Evolutionary conservation across 192 early-diverging fungal species (phyloP), one percentile per base, ranked within the genome.

Genomic region (Rhizophlyctis rosea): DNA sequence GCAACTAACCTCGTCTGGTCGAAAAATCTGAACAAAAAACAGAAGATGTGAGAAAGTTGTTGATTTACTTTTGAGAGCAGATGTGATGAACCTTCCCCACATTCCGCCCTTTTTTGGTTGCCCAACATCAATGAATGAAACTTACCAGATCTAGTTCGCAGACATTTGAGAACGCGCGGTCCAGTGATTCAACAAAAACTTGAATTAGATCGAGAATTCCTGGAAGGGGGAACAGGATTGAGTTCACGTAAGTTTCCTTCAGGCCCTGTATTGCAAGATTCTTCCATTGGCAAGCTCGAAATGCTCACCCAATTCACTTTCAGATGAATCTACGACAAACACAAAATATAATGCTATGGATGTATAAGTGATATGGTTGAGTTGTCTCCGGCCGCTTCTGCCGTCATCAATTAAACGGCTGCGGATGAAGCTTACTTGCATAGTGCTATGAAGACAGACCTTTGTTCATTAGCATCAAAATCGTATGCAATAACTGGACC

Each of bases 161-260:
- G 2, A 99, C 96, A 55, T 99, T 98, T 33, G 75, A 66, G 77
- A 99, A 98, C 16, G 85, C 86, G 32, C 87, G 71, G 66, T 99
- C 96, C 49, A 99, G 76, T 25, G 92, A 83, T 70, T 99, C 96
- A 0, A 99, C 96, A 77, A 99, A 93, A 24, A 97, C 93, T 85
- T 92, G 69, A 4, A 99, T 99, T 47, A 99, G 69, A 62, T 99
- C 96, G 60, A 96, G 64, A 50, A 97, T 96, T 3, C 80, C 73
- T 74, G 49, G 18, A 36, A 59, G n/a, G 3, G 48, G 24, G 16
- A 3, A 64, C 25, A 18, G 24, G 21, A 44, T 14, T 4, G 25
- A 47, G 23, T 7, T 24, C n/a, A 32, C 11, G 50, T 34, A 33
- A 0, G 56, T 27, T 14, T 16, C 13, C 18, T 0, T 30, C n/a